A percentile compares a stretch with the other conserved stretches of the same genome.
Conservation (phyloP, 352 stramenopile species). For the Globisporangium megalacanthum region DNA sequence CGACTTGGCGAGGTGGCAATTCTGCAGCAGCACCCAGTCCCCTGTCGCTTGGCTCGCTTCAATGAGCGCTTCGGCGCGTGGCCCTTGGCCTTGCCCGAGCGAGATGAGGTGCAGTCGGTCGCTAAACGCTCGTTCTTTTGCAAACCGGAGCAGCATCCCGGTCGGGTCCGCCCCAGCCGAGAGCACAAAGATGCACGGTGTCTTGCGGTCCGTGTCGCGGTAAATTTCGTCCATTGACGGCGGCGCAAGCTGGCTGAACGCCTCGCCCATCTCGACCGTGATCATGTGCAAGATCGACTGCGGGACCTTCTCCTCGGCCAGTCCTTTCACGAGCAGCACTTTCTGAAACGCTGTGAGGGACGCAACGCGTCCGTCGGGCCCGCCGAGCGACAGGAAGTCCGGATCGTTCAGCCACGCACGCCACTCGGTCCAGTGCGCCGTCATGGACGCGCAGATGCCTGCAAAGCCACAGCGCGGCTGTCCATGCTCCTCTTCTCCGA, state of each 20-base stretch:
- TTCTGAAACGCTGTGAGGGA: conserved; percentile 66
- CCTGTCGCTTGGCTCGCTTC: conserved; percentile 84
- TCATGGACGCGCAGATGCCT: conserved; percentile 63
- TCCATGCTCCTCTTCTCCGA: conserved; percentile 1
- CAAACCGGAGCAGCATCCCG: conserved; percentile 90
- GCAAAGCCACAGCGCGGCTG: conserved; percentile 38
- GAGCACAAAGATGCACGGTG: conserved; percentile 93
- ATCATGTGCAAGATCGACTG: conserved; percentile 89
- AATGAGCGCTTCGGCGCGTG: conserved; percentile 89
- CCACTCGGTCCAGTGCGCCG: conserved; percentile 53
- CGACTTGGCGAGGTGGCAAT: conserved; percentile 91
- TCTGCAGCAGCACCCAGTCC: conserved; percentile 94
- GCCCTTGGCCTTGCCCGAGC: conserved; percentile 91
- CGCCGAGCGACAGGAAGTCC: conserved; percentile 32
- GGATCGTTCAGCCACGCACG: conserved; percentile 46
- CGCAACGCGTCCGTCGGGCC: conserved; percentile 36
- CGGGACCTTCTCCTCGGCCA: conserved; percentile 73
- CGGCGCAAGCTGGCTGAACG: conserved; percentile 86
- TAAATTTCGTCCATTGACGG: conserved; percentile 91
- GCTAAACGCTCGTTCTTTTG: conserved; percentile 85
- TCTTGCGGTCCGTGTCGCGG: conserved; percentile 83
- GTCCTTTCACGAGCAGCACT: conserved; percentile 38
- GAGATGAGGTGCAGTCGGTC: conserved; percentile 90
- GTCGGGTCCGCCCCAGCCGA: conserved; percentile 92
- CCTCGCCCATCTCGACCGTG: conserved; percentile 64